Evolutionary conservation across 106 monocot genomes (phyloP), one percentile per base, ranked within the genome.

Genomic region (Phalaenopsis aphrodite): DNA sequence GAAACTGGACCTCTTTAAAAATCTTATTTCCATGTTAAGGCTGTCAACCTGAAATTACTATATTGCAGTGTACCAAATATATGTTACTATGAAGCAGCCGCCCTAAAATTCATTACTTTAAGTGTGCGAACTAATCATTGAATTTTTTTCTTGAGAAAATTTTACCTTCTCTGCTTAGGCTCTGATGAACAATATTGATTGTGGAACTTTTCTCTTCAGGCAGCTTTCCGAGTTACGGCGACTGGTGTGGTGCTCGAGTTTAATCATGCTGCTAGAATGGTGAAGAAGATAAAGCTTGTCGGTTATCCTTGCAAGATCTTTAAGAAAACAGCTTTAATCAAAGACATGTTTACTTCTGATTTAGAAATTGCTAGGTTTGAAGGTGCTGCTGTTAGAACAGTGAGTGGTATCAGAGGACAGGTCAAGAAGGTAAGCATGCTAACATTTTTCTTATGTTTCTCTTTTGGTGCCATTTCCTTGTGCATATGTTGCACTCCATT

Each of bases 311-410:
- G 86, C 84, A 99, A 93, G 80, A 99, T 99, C 72, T 94, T 93
- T 81, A 95, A 90, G 67, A 99, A 99, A 68, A 99, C 99, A 6
- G 99, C 99, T 42, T 79, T 99, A 55, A 89, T 99, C 57, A 93
- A 93, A 78, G 93, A 91, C 82, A 99, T 99, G 99, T 99, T 99
- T 68, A 99, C 92, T 76, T 95, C 99, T 75, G 91, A 94, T 84
- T 85, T 99, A 42, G 99, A 99, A 81, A 87, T 99, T 79, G 95
- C 95, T 68, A 94, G 85, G 81, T 99, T 89, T 83, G 95, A 99
- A 88, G 99, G 99, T 89, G 95, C 99, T 15, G 87, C 94, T 58
- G 79, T 99, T 77, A 84, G 87, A 43, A 96, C 94, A 42, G 92
- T 93, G 16, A 98, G 94, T 83, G 89, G 92, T 68, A 93, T 98